Base-by-base conservation (phyloP, 176 grass and related monocot species). In the Aechmea fasciata region DNA sequence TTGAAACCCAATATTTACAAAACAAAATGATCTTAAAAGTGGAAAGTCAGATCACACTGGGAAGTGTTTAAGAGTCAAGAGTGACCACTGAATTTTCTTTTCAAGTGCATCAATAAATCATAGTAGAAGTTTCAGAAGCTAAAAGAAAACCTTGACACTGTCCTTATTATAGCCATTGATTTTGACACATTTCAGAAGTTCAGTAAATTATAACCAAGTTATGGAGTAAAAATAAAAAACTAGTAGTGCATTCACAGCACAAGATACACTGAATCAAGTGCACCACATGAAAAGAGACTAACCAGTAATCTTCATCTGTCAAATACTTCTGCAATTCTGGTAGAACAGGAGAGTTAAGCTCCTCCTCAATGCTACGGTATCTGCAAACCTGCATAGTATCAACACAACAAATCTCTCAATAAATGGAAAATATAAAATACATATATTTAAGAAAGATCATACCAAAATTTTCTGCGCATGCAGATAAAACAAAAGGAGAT, bases 291-390 rank as follows among this genome's bases (percentile, higher is more conserved):
- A 83, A 71, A 65, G 33, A 69, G 73, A 72, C 81, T 81, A 69
- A 97, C 93, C 89, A 83, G 51, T 79, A 90, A 64, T 97, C 93
- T 87, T 97, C 93, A 53, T 97, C 86, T 0, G 84, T 81, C 22
- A 92, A 90, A 71, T 84, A 87, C 66, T 80, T 97, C 14, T 97
- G 93, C 68, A 92, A 71, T 71, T 92, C 89, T 64, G 84, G 77
- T 50, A 92, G 61, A 79, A 29, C 7, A 13, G 88, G 88, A 80
- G 77, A 71, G 64, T 51, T 79, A 69, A 92, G 75, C 79, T 97
- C 89, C 48, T 97, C 84, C 50, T 83, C 79, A 9, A 97, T 69
- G 20, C 77, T 81, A n/a, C 84, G 86, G 69, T 92, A 92, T 57
- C 93, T 86, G 75, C 86, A 97, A 33, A 97, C 66, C 93, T 97